Percentiles rank a stretch among this genome's conserved stretches.
These are phyloP conservation scores for Chalciporus pseudorubinellus DNA, from an alignment of 768 basidiomycete species.

Conservation along the genomic window DNA sequence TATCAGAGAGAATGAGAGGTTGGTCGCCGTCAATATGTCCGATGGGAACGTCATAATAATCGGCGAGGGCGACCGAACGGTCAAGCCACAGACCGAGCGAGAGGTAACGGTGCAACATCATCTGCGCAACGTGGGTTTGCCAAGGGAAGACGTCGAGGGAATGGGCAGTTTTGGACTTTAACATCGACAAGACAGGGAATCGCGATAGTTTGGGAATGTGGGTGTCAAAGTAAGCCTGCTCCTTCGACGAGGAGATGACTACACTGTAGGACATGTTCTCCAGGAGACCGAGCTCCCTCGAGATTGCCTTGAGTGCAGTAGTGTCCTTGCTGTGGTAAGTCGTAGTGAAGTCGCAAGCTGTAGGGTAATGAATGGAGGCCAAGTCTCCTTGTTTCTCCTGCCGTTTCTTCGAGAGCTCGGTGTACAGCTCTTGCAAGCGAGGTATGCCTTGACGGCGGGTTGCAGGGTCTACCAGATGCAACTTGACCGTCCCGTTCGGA, in stretches of 20 bases:
- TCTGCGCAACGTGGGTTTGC: constrained; percentile 78
- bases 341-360: constrained; percentile 56
- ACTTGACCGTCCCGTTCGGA: constrained; percentile 62
- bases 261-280: constrained; percentile 74
- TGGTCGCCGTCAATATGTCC: constrained; percentile 93
- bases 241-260: constrained; percentile 83
- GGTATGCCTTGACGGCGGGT: constrained; percentile 80
- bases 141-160: constrained; percentile 83
- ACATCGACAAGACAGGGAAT: constrained; percentile 88
- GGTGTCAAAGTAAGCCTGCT: constrained; percentile 78
- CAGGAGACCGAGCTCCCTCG: constrained; percentile 76
- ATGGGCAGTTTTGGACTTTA: constrained; percentile 72
- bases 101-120: constrained; percentile 84
- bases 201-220: constrained; percentile 66
- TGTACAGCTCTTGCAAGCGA: constrained; percentile 73
- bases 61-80: constrained; percentile 71
- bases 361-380: constrained; percentile 62
- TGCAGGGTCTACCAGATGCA: constrained; percentile 90
- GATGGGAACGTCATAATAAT: constrained; percentile 90
- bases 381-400: constrained; percentile 39
- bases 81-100: constrained; percentile 77
- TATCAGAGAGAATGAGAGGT: constrained; percentile 81
- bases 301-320: constrained; percentile 82
- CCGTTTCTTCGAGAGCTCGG: constrained; percentile 56
- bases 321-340: constrained; percentile 77